These are phyloP conservation scores for Udeniomyces megalosporus DNA, from an alignment of 768 basidiomycete species.

Conservation along the genomic window DNA sequence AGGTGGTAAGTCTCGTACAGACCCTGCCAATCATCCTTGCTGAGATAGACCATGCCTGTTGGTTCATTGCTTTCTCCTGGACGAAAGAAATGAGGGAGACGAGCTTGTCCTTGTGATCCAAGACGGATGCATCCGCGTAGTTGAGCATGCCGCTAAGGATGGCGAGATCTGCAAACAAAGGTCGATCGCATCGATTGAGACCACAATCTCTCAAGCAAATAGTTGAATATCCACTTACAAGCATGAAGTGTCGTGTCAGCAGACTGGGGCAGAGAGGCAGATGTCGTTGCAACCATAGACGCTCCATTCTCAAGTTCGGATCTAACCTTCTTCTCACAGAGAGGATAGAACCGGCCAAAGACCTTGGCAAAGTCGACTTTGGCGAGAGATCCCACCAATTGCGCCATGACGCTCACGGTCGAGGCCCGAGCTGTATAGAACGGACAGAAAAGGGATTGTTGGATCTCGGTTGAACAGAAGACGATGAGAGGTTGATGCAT, in stretches of 20 bases:
- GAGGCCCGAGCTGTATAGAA: conserved; percentile 60
- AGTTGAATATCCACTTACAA: conserved; percentile 51
- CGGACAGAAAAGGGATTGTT: not conserved
- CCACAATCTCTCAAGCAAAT: not conserved
- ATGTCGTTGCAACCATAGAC: conserved; percentile 54
- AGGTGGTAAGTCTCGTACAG: conserved; percentile 57
- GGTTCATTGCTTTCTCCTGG: conserved; percentile 54
- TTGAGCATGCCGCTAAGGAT: conserved; percentile 65
- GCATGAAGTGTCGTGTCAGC: conserved; percentile 77
- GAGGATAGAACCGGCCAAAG: conserved; percentile 61
- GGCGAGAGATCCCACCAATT: conserved; percentile 69
- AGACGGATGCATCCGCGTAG: conserved; percentile 33
- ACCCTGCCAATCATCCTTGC: conserved; percentile 59
- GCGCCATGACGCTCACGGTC: conserved; percentile 75
- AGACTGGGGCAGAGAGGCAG: conserved; percentile 32
- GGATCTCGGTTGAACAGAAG: not conserved
- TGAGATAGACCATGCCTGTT: conserved; percentile 66
- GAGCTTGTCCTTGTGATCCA: conserved; percentile 39
- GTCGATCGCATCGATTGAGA: conserved; percentile 10
- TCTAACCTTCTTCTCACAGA: conserved; percentile 58
- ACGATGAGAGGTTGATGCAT: not conserved
- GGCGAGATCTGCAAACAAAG: conserved; percentile 41
- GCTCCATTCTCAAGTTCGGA: conserved; percentile 60
- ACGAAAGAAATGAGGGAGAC: conserved; percentile 40
- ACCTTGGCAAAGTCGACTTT: conserved; percentile 59